A percentile compares a stretch with the other conserved stretches of the same genome.
Evolutionary conservation across 768 basidiomycete species (phyloP).

Genomic region (Lactarius trivialis): DNA sequence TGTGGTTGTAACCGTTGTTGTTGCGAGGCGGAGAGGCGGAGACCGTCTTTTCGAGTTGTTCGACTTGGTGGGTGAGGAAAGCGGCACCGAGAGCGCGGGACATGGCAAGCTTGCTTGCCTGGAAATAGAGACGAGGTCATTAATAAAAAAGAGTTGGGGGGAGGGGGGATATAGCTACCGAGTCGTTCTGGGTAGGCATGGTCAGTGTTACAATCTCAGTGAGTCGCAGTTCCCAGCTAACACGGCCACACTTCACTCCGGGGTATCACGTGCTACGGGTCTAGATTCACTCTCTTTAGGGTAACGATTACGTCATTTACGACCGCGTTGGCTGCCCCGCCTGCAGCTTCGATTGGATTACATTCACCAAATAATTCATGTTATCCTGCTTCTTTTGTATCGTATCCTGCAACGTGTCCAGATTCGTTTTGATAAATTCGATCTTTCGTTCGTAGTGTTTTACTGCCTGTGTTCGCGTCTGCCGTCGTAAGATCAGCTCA

Average conservation of each 20-base stretch:
- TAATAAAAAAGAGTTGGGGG: not conserved
- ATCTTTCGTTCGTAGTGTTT: slow-evolving; percentile 80
- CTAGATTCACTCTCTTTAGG: not conserved
- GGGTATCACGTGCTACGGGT: not conserved
- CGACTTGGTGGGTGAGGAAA: slow-evolving; percentile 81
- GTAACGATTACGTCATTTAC: not conserved
- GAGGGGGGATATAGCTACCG: not conserved
- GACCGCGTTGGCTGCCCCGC: not conserved
- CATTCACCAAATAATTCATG: slow-evolving; percentile 61
- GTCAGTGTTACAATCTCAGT: not conserved
- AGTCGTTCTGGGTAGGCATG: not conserved
- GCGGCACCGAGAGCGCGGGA: slow-evolving; percentile 83
- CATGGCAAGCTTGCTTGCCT: slow-evolving; percentile 63
- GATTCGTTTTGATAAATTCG: slow-evolving; percentile 73
- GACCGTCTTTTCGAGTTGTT: slow-evolving; percentile 78
- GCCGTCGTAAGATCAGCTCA: slow-evolving; percentile 3
- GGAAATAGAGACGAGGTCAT: not conserved
- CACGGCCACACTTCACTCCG: not conserved
- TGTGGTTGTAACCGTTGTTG: slow-evolving; percentile 27
- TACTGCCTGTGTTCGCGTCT: slow-evolving; percentile 77
- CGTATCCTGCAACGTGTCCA: slow-evolving; percentile 82
- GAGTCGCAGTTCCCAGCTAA: not conserved
- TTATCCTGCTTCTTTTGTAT: slow-evolving; percentile 91
- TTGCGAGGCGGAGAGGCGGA: slow-evolving; percentile 32
- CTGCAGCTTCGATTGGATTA: slow-evolving; percentile 62